Percentiles rank a stretch among this genome's conserved stretches.
Evolutionary conservation across 495 filamentous ascomycete species (phyloP).

Genomic region (Annulohypoxylon bovei): DNA sequence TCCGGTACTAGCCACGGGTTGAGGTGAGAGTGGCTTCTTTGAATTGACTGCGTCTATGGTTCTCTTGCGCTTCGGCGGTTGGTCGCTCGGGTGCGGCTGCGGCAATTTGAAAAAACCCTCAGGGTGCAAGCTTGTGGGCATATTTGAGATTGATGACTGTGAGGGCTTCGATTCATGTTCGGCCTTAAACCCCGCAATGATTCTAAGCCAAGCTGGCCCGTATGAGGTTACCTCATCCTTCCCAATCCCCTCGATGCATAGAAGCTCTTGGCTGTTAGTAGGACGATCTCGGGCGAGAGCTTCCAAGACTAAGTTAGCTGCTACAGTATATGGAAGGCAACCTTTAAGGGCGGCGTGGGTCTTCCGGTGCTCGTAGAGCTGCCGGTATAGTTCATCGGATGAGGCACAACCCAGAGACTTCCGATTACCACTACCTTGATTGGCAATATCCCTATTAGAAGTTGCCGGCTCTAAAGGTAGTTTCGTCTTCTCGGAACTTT

Average conservation of each 20-base stretch:
- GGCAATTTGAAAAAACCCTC: background rate
- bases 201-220: constrained; percentile 20
- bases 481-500: background rate
- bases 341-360: background rate
- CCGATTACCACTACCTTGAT: background rate
- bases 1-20: background rate
- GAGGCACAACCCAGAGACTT: background rate
- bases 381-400: constrained; percentile 8
- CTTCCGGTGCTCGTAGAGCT: constrained; percentile 18
- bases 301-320: constrained; percentile 23
- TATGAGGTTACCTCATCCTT: background rate
- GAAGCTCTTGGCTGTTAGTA: constrained; percentile 22
- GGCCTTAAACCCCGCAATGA: constrained; percentile 19
- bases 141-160: background rate
- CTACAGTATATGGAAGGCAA: background rate
- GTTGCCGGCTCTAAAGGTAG: background rate
- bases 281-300: constrained; percentile 12
- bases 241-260: constrained; percentile 5
- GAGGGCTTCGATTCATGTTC: background rate
- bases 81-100: constrained; percentile 30
- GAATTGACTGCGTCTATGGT: constrained; percentile 66
- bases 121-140: background rate
- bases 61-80: constrained; percentile 48
- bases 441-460: background rate
- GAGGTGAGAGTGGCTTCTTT: constrained; percentile 56